Percentiles rank a stretch among this genome's conserved stretches.
Evolutionary conservation across 2,329 filamentous ascomycete genomes (phyloP).

Genomic region (Biscogniauxia marginata): DNA sequence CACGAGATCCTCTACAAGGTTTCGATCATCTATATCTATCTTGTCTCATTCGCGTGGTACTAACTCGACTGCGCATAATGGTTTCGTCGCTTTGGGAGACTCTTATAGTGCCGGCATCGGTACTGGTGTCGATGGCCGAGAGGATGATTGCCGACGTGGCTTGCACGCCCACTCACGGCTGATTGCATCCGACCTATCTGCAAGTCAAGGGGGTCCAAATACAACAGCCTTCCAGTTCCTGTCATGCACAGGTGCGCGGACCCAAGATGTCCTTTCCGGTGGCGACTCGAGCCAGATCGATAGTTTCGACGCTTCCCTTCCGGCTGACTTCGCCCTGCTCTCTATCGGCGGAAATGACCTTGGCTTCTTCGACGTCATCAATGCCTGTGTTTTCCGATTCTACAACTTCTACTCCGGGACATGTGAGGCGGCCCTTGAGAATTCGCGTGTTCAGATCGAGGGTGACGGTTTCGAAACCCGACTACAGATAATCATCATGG

Average conservation of each 20-base stretch:
- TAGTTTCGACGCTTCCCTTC: slow-evolving; percentile 37
- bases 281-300: slow-evolving; percentile 42
- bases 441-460: slow-evolving; percentile 34
- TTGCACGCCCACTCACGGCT: slow-evolving; percentile 42
- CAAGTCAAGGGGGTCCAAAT: slow-evolving; percentile 23
- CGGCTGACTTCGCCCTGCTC: slow-evolving; percentile 43
- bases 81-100: slow-evolving; percentile 45
- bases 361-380: slow-evolving; percentile 50
- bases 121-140: slow-evolving; percentile 40
- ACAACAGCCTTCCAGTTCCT: slow-evolving; percentile 42
- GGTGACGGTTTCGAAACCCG: slow-evolving; percentile 39
- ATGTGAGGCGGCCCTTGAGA: slow-evolving; percentile 40
- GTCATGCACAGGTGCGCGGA: slow-evolving; percentile 46
- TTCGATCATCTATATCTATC: neutral
- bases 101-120: slow-evolving; percentile 50
- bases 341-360: slow-evolving; percentile 51
- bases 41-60: neutral
- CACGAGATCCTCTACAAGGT: neutral
- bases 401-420: slow-evolving; percentile 48
- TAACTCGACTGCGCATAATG: slow-evolving; percentile 12
- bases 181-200: slow-evolving; percentile 38
- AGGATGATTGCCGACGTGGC: slow-evolving; percentile 43
- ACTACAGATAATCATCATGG: slow-evolving; percentile 39
- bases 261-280: slow-evolving; percentile 39
- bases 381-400: slow-evolving; percentile 50